phyloP scores from a whole-genome alignment of 2,329 filamentous ascomycete genomes.

The Macrophomina pseudophaseolina region DNA sequence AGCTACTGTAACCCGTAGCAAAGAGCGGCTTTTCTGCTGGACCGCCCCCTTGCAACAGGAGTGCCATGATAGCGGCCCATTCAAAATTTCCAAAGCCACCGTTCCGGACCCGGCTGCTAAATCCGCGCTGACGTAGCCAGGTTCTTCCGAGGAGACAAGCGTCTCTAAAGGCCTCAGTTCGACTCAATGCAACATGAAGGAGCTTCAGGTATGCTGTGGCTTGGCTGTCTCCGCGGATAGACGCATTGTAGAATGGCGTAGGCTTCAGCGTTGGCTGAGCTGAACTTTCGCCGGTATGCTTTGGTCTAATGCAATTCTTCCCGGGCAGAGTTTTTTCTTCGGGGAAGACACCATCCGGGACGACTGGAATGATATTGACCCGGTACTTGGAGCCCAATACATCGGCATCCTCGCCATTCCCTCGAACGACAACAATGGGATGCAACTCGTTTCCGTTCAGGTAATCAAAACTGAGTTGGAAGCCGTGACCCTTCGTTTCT shows the following conservation, averaged over 20 bases:
- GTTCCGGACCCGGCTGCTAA: conserved; percentile 68
- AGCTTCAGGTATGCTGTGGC: conserved; percentile 77
- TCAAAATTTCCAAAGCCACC: conserved; percentile 95
- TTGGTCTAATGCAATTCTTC: conserved; percentile 71
- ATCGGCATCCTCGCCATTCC: conserved; percentile 44
- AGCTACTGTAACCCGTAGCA: conserved; percentile 81
- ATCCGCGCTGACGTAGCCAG: conserved; percentile 89
- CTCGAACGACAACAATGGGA: conserved; percentile 64
- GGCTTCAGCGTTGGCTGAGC: conserved; percentile 45
- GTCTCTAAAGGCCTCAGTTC: conserved; percentile 76
- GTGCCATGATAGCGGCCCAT: conserved; percentile 79
- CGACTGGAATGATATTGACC: conserved; percentile 79
- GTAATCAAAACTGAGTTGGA: conserved; percentile 67
- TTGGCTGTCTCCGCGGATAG: conserved; percentile 76
- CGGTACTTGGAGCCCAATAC: conserved; percentile 42
- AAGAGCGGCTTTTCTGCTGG: conserved; percentile 73
- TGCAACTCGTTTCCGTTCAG: conserved; percentile 77
- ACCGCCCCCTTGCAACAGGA: conserved; percentile 79
- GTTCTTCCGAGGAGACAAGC: conserved; percentile 83
- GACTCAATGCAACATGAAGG: conserved; percentile 70
- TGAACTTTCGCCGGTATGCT: conserved; percentile 49
- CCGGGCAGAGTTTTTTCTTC: conserved; percentile 71
- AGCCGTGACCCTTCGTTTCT: conserved; percentile 57
- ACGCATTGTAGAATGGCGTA: conserved; percentile 89
- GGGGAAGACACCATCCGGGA: conserved; percentile 72